Conservation (phyloP, 768 basidiomycete species). For the Pholiota molesta region DNA sequence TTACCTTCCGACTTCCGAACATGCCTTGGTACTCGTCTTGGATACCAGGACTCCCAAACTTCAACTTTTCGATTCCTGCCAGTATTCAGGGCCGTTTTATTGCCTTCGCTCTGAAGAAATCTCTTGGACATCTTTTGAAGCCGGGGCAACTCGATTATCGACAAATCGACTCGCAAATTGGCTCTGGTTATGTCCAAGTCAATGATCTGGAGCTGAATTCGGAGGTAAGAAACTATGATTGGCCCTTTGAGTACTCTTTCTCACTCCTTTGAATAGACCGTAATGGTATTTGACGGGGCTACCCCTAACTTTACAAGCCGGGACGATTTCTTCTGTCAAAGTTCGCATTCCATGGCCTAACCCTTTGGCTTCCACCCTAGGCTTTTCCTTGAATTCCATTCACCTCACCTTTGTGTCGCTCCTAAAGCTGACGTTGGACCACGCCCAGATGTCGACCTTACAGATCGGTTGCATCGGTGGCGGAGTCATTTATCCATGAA, state of each 20-base stretch:
- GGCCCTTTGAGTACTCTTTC: conserved; percentile 10
- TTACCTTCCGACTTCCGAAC: background rate
- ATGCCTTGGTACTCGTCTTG: conserved; percentile 59
- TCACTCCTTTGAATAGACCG: conserved; percentile 53
- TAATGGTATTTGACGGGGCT: conserved; percentile 72
- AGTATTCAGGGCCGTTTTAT: conserved; percentile 86
- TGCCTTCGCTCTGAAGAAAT: conserved; percentile 83
- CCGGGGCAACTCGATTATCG: conserved; percentile 87
- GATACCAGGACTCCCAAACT: conserved; percentile 65
- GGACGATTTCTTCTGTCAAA: conserved; percentile 73
- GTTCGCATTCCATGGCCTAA: conserved; percentile 87
- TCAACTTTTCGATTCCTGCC: conserved; percentile 69
- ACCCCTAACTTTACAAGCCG: conserved; percentile 70
- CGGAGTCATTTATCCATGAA: conserved; percentile 85
- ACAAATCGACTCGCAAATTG: conserved; percentile 90
- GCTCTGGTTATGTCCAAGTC: conserved; percentile 88
- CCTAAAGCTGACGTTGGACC: conserved; percentile 27
- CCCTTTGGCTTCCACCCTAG: conserved; percentile 73
- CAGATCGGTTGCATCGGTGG: conserved; percentile 80
- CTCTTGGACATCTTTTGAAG: conserved; percentile 83
- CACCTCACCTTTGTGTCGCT: conserved; percentile 60
- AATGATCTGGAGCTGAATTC: conserved; percentile 80
- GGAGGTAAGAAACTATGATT: conserved; percentile 51
- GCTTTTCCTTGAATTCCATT: conserved; percentile 68
- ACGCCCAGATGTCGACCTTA: conserved; percentile 45